A percentile compares a stretch with the other conserved stretches of the same genome.
These are phyloP conservation scores for Chamaenerion angustifolium DNA, from an alignment of 345 rosid species.

Conservation along the genomic window DNA sequence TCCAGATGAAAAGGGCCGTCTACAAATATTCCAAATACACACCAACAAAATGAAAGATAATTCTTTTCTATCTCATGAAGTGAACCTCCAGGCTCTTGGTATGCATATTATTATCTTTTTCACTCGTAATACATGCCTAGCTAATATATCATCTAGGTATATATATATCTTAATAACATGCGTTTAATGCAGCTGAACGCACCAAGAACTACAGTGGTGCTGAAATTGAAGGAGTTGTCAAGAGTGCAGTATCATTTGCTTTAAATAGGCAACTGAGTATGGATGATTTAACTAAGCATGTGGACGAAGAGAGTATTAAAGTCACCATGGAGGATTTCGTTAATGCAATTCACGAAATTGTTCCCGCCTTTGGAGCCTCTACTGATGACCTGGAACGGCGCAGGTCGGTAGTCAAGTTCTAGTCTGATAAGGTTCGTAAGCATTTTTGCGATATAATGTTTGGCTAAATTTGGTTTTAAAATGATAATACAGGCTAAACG, in stretches of 20 bases:
- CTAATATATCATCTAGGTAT: no score
- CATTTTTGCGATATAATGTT: no score
- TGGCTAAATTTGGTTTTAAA: slow-evolving; percentile 3
- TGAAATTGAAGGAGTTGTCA: slow-evolving; percentile 97
- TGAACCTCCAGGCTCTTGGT: slow-evolving; percentile 86
- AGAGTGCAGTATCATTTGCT: slow-evolving; percentile 97
- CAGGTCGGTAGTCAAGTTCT: slow-evolving; percentile 31
- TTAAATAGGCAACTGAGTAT: slow-evolving; percentile 85
- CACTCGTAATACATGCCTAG: no score
- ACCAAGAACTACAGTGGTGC: slow-evolving; percentile 98
- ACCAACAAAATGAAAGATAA: slow-evolving; percentile 97
- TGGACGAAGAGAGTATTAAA: slow-evolving; percentile 91
- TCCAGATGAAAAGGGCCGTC: slow-evolving; percentile 95
- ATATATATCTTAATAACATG: no score
- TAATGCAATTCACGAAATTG: slow-evolving; percentile 58
- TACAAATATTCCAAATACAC: slow-evolving; percentile 94
- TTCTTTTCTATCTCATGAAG: slow-evolving; percentile 83
- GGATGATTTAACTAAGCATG: slow-evolving; percentile 93
- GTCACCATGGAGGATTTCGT: slow-evolving; percentile 91
- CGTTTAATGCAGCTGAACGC: slow-evolving; percentile 60
- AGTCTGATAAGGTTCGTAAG: not conserved
- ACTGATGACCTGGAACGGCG: slow-evolving; percentile 88
- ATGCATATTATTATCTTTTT: slow-evolving; percentile 11
- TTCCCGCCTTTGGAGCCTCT: slow-evolving; percentile 97
- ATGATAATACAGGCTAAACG: slow-evolving; percentile 49